These are phyloP conservation scores for Lepraria neglecta DNA, from an alignment of 495 filamentous ascomycete genomes.

Conservation along the genomic window DNA sequence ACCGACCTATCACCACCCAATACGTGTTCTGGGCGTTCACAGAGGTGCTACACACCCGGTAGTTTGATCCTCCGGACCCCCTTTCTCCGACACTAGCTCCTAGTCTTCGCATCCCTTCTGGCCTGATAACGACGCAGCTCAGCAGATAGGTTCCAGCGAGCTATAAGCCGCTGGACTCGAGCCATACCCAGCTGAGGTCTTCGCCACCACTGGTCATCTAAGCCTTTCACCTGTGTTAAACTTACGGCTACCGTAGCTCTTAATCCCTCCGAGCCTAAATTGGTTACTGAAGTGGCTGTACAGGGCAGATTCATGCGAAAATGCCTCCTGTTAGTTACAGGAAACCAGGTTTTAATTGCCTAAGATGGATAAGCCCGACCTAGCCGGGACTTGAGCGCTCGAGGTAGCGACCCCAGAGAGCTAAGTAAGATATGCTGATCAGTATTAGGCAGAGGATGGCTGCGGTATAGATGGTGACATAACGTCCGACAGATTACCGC, in stretches of 20 bases:
- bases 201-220: slow-evolving; percentile 1
- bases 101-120: slow-evolving; percentile 1
- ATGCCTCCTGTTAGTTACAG: neutral
- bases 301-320: slow-evolving; percentile 5
- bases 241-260: no score
- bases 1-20: neutral
- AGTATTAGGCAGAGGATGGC: slow-evolving; percentile 18
- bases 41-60: neutral
- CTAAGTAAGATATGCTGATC: slow-evolving; percentile 23
- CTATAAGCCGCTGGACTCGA: slow-evolving; percentile 3
- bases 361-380: slow-evolving; percentile 27
- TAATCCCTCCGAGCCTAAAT: neutral
- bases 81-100: neutral
- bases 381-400: slow-evolving; percentile 32
- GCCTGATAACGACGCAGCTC: slow-evolving; percentile 6
- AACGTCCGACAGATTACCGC: neutral
- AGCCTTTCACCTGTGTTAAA: neutral
- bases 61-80: neutral
- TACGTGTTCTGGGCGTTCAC: neutral
- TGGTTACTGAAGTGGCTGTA: neutral
- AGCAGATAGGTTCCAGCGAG: slow-evolving; percentile 7
- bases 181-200: slow-evolving; percentile 5
- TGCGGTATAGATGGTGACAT: neutral
- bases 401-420: slow-evolving; percentile 17
- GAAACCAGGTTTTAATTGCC: neutral